Base-by-base conservation (phyloP, 495 filamentous ascomycete species). In the Collariella sp. region DNA sequence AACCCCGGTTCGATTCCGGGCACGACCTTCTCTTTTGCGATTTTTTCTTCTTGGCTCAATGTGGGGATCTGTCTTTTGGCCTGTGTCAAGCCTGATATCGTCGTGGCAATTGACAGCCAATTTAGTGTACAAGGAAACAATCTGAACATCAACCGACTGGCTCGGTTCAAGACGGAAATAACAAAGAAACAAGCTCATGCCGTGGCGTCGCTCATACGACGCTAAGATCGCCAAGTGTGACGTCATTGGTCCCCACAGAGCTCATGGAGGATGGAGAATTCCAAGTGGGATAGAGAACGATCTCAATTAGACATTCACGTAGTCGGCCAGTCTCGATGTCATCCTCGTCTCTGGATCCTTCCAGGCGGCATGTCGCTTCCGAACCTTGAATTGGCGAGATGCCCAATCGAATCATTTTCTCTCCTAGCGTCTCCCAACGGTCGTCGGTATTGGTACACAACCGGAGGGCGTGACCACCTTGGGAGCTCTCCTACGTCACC, bases 1-100 rank as follows among this genome's bases (percentile, higher is more conserved):
- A 58, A 58, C 56, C 56, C 56, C 56, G 56, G 57, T 59, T 59
- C 57, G 57, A 59, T 45, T 59, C 57, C 57, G 57, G 57, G 57
- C 29, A 52, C 46, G 57, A 59, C 57, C 57, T 59, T 12, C 20
- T 34, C 43, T 58, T 58, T 54, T 50, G 33, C 12, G 1, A 20
- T 33, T 46, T 46, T 40, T 46, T 51, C 36, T 48, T 35, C 11
- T 5, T 18, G 1, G n/a, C 5, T 2, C 18, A 0, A 16, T 10
- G 4, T 33, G 26, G 12, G 43, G 46, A n/a, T 18, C 2, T 18
- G 16, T 47, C 45, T 40, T 35, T 45, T 41, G 23, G 19, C 26
- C 15, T n/a, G n/a, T n/a, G n/a, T n/a, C n/a, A n/a, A n/a, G n/a
- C n/a, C n/a, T n/a, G n/a, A n/a, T n/a, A n/a, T n/a, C n/a, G n/a